Conservation (phyloP, 2,329 filamentous ascomycete genomes). For the Emergomyces orientalis region DNA sequence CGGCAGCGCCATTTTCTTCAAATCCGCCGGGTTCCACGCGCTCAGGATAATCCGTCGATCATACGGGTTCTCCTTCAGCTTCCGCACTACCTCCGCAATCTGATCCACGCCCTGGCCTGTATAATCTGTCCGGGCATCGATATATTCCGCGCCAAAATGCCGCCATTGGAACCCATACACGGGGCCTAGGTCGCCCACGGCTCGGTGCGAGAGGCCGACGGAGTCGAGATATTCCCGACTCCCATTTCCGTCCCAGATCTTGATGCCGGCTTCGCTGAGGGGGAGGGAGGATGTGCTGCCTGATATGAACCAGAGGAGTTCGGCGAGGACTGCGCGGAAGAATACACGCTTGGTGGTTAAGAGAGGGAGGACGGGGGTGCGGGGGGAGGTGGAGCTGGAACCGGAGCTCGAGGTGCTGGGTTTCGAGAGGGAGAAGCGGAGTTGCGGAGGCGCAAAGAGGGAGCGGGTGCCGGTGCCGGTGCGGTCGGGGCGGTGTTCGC, state of each 20-base stretch:
- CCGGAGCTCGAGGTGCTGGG: conserved; percentile 35
- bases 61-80: conserved; percentile 73
- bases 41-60: conserved; percentile 82
- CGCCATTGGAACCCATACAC: conserved; percentile 99
- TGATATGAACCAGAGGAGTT: conserved; percentile 91
- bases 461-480: conserved; percentile 90
- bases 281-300: conserved; percentile 72
- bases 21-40: conserved; percentile 86
- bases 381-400: conserved; percentile 31
- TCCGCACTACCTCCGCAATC: conserved; percentile 78
- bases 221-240: conserved; percentile 82
- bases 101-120: conserved; percentile 85
- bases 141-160: conserved; percentile 89
- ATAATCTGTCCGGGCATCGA: conserved; percentile 71
- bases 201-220: conserved; percentile 70
- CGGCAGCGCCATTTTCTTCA: conserved; percentile 81
- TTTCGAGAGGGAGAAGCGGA: conserved; percentile 75
- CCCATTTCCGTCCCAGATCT: conserved; percentile 98
- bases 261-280: conserved; percentile 70
- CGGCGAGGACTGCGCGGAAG: conserved; percentile 75
- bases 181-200: conserved; percentile 80
- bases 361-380: conserved; percentile 67
- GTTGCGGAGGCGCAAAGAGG: conserved; percentile 74
- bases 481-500: conserved; percentile 82
- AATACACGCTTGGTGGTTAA: conserved; percentile 98